phyloP scores from a whole-genome alignment of 768 basidiomycete genomes.

The Lactarius sanguifluus region DNA sequence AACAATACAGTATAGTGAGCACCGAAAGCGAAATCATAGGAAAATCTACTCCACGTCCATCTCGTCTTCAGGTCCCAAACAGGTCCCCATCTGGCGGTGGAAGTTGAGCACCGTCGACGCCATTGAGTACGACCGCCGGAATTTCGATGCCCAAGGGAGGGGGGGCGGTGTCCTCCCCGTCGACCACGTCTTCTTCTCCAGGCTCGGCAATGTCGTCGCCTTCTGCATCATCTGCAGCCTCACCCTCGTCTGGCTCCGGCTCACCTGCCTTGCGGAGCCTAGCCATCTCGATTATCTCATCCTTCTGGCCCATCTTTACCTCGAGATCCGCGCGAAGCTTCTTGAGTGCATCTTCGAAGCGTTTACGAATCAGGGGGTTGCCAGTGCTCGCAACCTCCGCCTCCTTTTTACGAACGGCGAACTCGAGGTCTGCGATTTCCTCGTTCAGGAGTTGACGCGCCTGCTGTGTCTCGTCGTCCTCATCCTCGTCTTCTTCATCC shows the following conservation, averaged over 20 bases:
- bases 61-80: slow-evolving; percentile 27
- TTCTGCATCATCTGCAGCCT: slow-evolving; percentile 35
- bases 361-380: slow-evolving; percentile 90
- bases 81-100: slow-evolving; percentile 25
- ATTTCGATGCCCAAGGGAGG: slow-evolving; percentile 23
- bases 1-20: background rate
- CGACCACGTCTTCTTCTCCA: slow-evolving; percentile 38
- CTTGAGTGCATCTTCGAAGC: slow-evolving; percentile 89
- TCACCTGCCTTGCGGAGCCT: slow-evolving; percentile 70
- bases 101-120: slow-evolving; percentile 14
- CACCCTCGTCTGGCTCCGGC: slow-evolving; percentile 43
- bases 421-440: slow-evolving; percentile 86
- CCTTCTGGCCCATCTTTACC: slow-evolving; percentile 75
- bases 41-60: slow-evolving; percentile 37
- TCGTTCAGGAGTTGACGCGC: slow-evolving; percentile 80
- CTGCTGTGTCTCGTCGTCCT: slow-evolving; percentile 72
- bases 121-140: slow-evolving; percentile 21
- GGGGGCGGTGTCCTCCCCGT: slow-evolving; percentile 31
- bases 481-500: slow-evolving; percentile 77
- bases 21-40: background rate
- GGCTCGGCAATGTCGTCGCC: slow-evolving; percentile 39
- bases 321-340: slow-evolving; percentile 86
- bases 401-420: slow-evolving; percentile 82
- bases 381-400: slow-evolving; percentile 78
- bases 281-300: slow-evolving; percentile 76